phyloP scores from a whole-genome alignment of 352 stramenopile species.

The Globisporangium uncinulatum region DNA sequence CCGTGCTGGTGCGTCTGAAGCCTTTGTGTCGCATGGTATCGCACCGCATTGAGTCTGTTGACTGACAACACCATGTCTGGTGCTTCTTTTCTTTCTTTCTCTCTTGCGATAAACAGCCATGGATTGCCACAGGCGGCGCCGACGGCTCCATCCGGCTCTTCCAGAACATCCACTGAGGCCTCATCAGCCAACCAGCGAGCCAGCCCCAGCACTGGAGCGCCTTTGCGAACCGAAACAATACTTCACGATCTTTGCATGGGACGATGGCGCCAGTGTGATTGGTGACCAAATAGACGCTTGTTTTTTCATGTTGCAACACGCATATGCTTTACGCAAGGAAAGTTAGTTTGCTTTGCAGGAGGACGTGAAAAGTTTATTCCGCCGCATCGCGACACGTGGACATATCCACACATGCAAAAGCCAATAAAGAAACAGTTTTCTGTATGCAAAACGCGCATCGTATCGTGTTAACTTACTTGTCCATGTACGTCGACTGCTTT shows the following conservation, averaged over 20 bases:
- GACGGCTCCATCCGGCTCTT: constrained; percentile 95
- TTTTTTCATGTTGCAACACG: neutral
- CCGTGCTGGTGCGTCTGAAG: constrained; percentile 84
- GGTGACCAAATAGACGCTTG: constrained; percentile 5
- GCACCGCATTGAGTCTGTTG: neutral
- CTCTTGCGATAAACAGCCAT: constrained; percentile 43
- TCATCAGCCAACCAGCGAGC: neutral
- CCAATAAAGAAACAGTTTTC: neutral
- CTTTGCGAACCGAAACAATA: neutral
- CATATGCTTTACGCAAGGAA: neutral
- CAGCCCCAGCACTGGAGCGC: neutral
- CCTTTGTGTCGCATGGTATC: neutral
- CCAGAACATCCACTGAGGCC: constrained; percentile 93
- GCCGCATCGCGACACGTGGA: too few species aligned
- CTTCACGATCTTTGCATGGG: too few species aligned
- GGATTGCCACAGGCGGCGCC: constrained; percentile 92
- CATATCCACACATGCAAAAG: too few species aligned
- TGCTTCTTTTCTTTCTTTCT: constrained; percentile 10
- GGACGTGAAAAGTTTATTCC: too few species aligned
- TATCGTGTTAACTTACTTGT: constrained; percentile 6
- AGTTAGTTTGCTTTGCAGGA: neutral
- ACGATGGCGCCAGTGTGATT: neutral
- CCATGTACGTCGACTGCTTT: neutral
- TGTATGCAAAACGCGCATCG: constrained; percentile 1
- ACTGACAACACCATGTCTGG: neutral